Evolutionary conservation across 805 yeast species (phyloP), one percentile per base, ranked within the genome.

Genomic region (Wickerhamiella lipophila): DNA sequence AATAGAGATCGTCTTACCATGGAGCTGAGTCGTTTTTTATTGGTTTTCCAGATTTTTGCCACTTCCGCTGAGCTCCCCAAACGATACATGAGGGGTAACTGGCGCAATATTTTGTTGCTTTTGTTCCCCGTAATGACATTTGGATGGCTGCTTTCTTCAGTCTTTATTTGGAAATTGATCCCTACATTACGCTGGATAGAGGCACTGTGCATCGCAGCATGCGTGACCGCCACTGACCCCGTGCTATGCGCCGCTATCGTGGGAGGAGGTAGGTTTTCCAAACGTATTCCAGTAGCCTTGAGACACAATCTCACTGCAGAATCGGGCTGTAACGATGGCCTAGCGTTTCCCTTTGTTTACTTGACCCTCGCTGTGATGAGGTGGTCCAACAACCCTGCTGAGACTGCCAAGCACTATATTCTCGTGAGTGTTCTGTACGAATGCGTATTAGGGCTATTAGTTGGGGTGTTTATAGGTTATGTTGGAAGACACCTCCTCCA

Each of bases 151-250:
- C 65, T 77, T 5, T 77, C 78, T 22, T 83, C 83, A 0, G 62
- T 77, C 4, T 77, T 81, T 54, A 70, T 79, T 27, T 81, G 80
- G 77, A 64, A 68, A 6, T 66, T 79, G 43, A 73, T 80, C 27
- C 84, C 84, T 0, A 72, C 72, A 25, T 65, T 79, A 50, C 63
- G 66, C 29, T 79, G 75, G 59, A 62, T 75, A 18, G 75, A 78
- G 45, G 75, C 77, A 5, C 70, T 81, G 27, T 66, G 80, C 46
- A 77, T 81, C 1, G 72, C 78, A 9, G 83, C 83, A 2, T 80
- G 87, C 60, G 75, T 80, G 47, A 81, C 88, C 0, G 86, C 87
- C 6, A 81, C 88, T 0, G 88, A 81, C 61, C 88, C 87, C 2
- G 82, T 81, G 40, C 68, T 80, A 58, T 79, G 83, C 3, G 81